These are phyloP conservation scores for Carnegiea gigantea DNA, from an alignment of 179 eudicot genomes.

Conservation along the genomic window DNA sequence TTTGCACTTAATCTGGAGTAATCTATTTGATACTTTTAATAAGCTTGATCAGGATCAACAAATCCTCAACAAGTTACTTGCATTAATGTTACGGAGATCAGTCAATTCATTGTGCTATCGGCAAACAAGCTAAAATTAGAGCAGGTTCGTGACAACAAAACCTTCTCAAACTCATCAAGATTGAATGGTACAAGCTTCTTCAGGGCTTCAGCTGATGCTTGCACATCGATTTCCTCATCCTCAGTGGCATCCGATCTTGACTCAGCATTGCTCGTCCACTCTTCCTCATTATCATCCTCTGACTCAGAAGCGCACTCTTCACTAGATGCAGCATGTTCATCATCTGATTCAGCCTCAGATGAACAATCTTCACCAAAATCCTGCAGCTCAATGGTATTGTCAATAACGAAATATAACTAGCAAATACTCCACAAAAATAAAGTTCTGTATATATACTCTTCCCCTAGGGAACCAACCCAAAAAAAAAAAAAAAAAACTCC, in stretches of 20 bases:
- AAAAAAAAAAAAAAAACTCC: too few species aligned
- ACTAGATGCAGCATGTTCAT: constrained; percentile 60
- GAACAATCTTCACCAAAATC: constrained; percentile 72
- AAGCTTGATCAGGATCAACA: background rate
- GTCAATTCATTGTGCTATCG: background rate
- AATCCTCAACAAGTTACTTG: background rate
- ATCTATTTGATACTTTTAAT: background rate
- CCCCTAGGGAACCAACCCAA: too few species aligned
- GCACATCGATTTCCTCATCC: constrained; percentile 60
- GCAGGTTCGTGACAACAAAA: constrained; percentile 25
- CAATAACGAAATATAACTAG: background rate
- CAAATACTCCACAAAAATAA: background rate
- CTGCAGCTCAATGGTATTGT: constrained; percentile 37
- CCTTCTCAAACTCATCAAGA: constrained; percentile 90
- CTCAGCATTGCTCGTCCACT: constrained; percentile 71
- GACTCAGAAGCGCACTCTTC: constrained; percentile 75
- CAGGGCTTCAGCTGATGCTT: constrained; percentile 77
- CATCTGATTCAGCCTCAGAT: constrained; percentile 76
- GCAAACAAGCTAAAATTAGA: background rate
- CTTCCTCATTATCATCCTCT: constrained; percentile 84
- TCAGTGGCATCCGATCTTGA: constrained; percentile 63
- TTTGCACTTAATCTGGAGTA: background rate
- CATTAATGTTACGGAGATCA: background rate
- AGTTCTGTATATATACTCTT: background rate
- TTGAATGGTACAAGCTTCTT: constrained; percentile 72